A percentile compares a stretch with the other conserved stretches of the same genome.
Evolutionary conservation across 352 stramenopile genomes (phyloP).

Genomic region (Globisporangium emineosum): DNA sequence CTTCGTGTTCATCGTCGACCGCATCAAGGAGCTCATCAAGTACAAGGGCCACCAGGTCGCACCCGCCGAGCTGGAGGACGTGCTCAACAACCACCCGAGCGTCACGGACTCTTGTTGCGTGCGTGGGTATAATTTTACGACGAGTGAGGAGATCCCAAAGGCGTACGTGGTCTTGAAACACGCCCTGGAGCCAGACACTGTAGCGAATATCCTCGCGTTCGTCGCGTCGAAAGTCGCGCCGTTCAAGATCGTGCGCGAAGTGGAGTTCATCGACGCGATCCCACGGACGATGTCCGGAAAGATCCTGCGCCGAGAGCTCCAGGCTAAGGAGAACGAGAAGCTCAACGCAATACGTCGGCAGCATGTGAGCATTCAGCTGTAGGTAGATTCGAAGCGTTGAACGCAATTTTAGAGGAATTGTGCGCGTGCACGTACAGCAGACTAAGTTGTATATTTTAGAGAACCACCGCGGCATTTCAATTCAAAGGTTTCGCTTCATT

Average conservation of each 20-base stretch:
- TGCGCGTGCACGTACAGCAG: too few relatives aligned
- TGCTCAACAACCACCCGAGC: conserved; percentile 78
- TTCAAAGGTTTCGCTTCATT: too few relatives aligned
- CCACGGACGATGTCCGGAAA: conserved; percentile 92
- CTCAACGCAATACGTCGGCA: conserved; percentile 9
- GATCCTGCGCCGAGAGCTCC: conserved; percentile 86
- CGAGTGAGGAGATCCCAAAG: conserved; percentile 87
- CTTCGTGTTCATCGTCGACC: conserved; percentile 90
- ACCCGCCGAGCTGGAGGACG: conserved; percentile 90
- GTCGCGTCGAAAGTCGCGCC: conserved; percentile 78
- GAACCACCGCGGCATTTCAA: too few relatives aligned
- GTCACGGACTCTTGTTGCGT: conserved; percentile 48
- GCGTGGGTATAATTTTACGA: conserved; percentile 40
- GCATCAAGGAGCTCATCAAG: conserved; percentile 96
- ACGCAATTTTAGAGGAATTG: too few relatives aligned
- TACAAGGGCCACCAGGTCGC: conserved; percentile 92
- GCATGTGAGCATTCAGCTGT: neutral
- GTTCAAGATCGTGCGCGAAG: conserved; percentile 85
- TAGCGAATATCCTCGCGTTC: conserved; percentile 41
- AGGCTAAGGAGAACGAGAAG: conserved; percentile 35
- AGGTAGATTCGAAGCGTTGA: neutral
- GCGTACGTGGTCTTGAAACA: conserved; percentile 87
- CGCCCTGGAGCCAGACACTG: conserved; percentile 18
- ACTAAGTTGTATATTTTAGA: too few relatives aligned
- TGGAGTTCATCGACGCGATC: conserved; percentile 87